Evolutionary conservation across 2,329 filamentous ascomycete species (phyloP).

Genomic region (Xylaria multiplex): DNA sequence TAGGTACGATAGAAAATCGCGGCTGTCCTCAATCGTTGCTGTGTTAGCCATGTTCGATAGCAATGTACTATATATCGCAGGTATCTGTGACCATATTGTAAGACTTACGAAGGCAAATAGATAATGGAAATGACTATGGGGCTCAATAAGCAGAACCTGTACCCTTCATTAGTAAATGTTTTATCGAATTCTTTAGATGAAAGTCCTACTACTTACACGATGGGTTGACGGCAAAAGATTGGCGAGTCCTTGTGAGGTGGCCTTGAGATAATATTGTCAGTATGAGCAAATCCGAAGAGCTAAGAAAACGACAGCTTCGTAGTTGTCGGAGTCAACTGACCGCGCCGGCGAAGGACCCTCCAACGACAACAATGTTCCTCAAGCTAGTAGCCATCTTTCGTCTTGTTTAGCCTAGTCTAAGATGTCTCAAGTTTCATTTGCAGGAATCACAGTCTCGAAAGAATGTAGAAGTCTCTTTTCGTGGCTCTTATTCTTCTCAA

Average conservation of each 20-base stretch:
- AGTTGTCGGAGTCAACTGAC: conserved; percentile 39
- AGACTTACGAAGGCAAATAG: conserved; percentile 56
- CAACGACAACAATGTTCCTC: conserved; percentile 57
- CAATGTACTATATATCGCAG: background rate
- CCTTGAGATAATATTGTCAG: conserved; percentile 37
- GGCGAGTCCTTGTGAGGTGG: conserved; percentile 51
- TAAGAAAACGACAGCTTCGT: background rate
- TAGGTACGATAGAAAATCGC: conserved; percentile 55
- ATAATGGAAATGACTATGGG: conserved; percentile 61
- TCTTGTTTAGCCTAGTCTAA: background rate
- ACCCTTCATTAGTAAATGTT: background rate
- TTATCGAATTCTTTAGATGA: background rate
- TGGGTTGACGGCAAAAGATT: conserved; percentile 52
- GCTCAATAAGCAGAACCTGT: conserved; percentile 57
- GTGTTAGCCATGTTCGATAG: background rate
- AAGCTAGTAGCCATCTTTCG: conserved; percentile 40
- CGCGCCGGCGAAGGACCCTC: conserved; percentile 58
- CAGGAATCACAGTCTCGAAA: background rate
- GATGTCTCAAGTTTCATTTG: background rate
- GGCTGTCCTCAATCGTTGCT: conserved; percentile 45
- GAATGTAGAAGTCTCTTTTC: background rate
- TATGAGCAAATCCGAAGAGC: background rate
- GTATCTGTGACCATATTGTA: background rate
- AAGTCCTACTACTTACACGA: conserved; percentile 41
- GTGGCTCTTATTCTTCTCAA: background rate